Conservation (phyloP, 2,329 filamentous ascomycete genomes). For the Bipolaris cookei region DNA sequence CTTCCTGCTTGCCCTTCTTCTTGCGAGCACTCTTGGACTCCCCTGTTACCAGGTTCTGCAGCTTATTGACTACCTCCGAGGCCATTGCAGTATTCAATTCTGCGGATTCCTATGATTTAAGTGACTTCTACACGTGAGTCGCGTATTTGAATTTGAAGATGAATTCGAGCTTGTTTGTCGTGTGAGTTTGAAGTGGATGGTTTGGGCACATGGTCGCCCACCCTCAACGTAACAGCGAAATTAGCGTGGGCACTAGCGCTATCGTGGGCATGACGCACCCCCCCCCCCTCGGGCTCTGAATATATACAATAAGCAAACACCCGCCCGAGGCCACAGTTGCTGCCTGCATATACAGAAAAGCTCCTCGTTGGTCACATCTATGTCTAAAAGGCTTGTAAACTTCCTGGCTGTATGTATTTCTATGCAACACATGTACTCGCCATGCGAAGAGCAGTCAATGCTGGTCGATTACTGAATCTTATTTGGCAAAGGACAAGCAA, state of each 20-base stretch:
- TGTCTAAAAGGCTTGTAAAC: neutral
- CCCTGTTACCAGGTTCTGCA: slow-evolving; percentile 64
- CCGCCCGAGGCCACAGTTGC: neutral
- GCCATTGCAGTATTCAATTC: slow-evolving; percentile 35
- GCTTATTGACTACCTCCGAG: slow-evolving; percentile 68
- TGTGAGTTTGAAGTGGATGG: slow-evolving; percentile 19
- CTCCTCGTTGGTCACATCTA: neutral
- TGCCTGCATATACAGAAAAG: neutral
- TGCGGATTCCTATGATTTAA: slow-evolving; percentile 11
- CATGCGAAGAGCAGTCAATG: neutral
- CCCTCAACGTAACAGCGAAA: slow-evolving; percentile 19
- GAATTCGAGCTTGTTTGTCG: slow-evolving; percentile 12
- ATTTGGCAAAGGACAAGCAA: neutral
- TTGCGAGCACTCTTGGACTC: slow-evolving; percentile 61
- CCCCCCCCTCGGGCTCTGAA: neutral
- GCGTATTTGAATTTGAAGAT: slow-evolving; percentile 16
- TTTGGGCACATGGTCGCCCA: slow-evolving; percentile 19
- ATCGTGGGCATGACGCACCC: slow-evolving; percentile 18
- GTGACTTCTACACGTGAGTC: slow-evolving; percentile 23
- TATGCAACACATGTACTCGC: neutral
- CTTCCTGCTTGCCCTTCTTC: slow-evolving; percentile 57
- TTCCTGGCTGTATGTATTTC: neutral
- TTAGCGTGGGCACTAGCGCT: slow-evolving; percentile 22
- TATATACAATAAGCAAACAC: neutral
- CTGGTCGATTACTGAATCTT: neutral